Evolutionary conservation across 768 basidiomycete genomes (phyloP), one percentile per base, ranked within the genome.

Genomic region (Termitomyces sp.): DNA sequence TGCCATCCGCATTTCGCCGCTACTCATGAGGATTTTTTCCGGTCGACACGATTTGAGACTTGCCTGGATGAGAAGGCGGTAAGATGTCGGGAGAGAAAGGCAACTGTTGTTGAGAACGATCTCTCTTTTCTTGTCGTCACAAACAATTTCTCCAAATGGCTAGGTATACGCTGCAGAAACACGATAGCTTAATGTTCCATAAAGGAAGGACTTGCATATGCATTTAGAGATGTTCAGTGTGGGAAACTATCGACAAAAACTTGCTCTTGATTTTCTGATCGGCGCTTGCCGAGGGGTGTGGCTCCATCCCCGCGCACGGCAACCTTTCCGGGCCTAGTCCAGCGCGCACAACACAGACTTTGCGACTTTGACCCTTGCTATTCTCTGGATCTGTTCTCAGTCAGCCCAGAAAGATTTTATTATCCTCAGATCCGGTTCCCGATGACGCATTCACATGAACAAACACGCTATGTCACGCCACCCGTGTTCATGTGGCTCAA

Each of bases 21-120:
- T 41, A 5, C 22, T 31, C 26, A 20, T 33, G 37, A 45, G 49
- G n/a, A 7, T 24, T 56, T 57, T 56, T 20, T 50, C 55, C 55
- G 39, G 20, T 37, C 20, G 24, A 26, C 36, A 28, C 37, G 36
- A 16, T 28, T 33, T 18, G 8, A 37, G 13, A 37, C 26, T 29
- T 29, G 9, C 4, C 41, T 33, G 9, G 1, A 29, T 4, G 20
- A 39, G 20, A 41, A 13, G 7, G 10, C 39, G 55, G 55, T 22
- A 44, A 51, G 55, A 56, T 56, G 9, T 56, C 55, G 56, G 56
- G 18, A 22, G n/a, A n/a, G n/a, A n/a, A n/a, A n/a, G n/a, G 26
- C 37, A 20, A 51, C 12, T 8, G 6, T 4, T 29, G 28, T 51
- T 37, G 51, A 51, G n/a, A 2, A 29, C 39, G 20, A 39, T 18